These are phyloP conservation scores for Pyrrhoderma lamaoense DNA, from an alignment of 1,284 basidiomycete species.

Conservation along the genomic window DNA sequence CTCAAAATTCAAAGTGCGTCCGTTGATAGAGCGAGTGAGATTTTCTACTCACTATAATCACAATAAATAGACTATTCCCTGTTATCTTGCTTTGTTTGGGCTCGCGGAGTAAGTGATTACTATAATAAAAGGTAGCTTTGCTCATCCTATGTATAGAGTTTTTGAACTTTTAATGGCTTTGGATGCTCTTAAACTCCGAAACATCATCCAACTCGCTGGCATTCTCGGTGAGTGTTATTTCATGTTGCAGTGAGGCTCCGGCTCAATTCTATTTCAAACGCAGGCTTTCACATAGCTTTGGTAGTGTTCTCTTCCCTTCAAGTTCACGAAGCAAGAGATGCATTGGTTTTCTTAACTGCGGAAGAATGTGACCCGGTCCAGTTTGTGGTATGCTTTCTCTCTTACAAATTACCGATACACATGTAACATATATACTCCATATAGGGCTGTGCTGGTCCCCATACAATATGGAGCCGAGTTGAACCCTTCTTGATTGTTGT, in stretches of 20 bases:
- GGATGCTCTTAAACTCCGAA: constrained; percentile 63
- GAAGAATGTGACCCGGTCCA: constrained; percentile 13
- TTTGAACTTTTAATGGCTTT: constrained; percentile 23
- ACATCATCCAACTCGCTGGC: constrained; percentile 69
- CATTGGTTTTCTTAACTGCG: constrained; percentile 37
- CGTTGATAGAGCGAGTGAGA: background rate
- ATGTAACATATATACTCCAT: background rate
- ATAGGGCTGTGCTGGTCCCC: constrained; percentile 30
- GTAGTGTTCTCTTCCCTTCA: constrained; percentile 68
- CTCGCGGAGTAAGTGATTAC: constrained; percentile 66
- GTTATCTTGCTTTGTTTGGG: constrained; percentile 73
- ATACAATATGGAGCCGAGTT: constrained; percentile 38
- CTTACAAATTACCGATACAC: constrained; percentile 1
- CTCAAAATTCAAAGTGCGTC: constrained; percentile 45
- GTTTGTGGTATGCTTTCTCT: constrained; percentile 23
- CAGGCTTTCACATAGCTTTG: constrained; percentile 69
- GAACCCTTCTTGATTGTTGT: constrained; percentile 36
- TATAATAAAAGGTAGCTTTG: constrained; percentile 48
- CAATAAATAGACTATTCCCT: constrained; percentile 61
- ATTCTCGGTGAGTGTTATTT: constrained; percentile 63
- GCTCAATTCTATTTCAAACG: background rate
- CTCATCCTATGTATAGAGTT: constrained; percentile 15
- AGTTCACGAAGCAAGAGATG: constrained; percentile 59
- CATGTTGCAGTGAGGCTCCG: too few relatives aligned
- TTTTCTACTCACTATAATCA: background rate